phyloP scores from a whole-genome alignment of 345 rosid species.

The Limnanthes douglasii region DNA sequence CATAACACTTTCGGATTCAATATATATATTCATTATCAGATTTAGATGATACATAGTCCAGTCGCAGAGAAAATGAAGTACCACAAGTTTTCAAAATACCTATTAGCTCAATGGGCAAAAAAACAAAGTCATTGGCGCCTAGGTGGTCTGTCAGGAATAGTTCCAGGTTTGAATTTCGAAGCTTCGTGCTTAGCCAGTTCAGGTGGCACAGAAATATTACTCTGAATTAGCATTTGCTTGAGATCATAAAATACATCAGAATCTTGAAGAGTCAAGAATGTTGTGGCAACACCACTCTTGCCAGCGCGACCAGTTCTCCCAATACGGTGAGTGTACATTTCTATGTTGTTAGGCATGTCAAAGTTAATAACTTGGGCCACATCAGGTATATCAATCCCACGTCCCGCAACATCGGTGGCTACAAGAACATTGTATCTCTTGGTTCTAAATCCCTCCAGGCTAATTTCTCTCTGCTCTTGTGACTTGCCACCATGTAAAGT shows the following conservation, averaged over 20 bases:
- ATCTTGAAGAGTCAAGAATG: slow-evolving; percentile 76
- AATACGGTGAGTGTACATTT: slow-evolving; percentile 88
- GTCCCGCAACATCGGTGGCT: slow-evolving; percentile 93
- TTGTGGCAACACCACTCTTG: slow-evolving; percentile 85
- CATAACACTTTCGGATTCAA: too few species aligned
- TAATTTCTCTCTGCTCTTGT: slow-evolving; percentile 92
- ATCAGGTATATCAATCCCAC: slow-evolving; percentile 91
- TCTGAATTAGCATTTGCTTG: slow-evolving; percentile 95
- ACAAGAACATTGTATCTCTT: slow-evolving; percentile 85
- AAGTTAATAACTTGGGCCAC: slow-evolving; percentile 92
- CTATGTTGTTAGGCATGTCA: slow-evolving; percentile 83
- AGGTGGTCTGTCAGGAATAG: slow-evolving; percentile 86
- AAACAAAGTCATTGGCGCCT: slow-evolving; percentile 84
- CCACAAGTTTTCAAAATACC: too few species aligned
- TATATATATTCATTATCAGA: too few species aligned
- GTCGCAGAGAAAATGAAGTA: too few species aligned
- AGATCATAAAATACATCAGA: slow-evolving; percentile 86
- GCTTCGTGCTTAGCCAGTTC: slow-evolving; percentile 94
- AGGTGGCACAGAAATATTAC: slow-evolving; percentile 80
- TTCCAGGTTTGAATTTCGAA: slow-evolving; percentile 86
- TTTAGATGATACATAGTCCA: too few species aligned
- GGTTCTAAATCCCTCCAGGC: slow-evolving; percentile 78
- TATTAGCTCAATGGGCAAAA: too few species aligned
- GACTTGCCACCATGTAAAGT: slow-evolving; percentile 94
- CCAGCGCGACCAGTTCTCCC: slow-evolving; percentile 98